A percentile compares a stretch with the other conserved stretches of the same genome.
Evolutionary conservation across 2,329 filamentous ascomycete species (phyloP).

Genomic region (Diaporthe humulicola): DNA sequence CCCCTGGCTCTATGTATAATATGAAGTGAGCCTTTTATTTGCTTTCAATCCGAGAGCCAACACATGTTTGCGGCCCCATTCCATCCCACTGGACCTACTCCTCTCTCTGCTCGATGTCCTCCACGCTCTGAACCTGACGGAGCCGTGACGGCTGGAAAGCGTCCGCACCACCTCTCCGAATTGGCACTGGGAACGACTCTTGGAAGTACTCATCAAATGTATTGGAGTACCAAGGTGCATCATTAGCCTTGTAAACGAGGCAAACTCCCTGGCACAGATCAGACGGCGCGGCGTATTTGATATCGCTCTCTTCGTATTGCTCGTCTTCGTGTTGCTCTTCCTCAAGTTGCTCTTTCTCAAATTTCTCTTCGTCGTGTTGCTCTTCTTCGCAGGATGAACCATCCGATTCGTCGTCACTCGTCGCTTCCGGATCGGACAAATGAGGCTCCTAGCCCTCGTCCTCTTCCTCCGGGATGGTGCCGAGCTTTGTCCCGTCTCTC

Average conservation of each 20-base stretch:
- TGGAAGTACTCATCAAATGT: background rate
- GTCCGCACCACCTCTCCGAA: background rate
- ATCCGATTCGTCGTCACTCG: no score
- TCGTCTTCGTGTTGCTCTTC: background rate
- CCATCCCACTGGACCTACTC: background rate
- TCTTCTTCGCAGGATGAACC: background rate
- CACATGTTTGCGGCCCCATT: background rate
- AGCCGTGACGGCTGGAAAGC: background rate
- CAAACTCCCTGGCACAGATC: background rate
- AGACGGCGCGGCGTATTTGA: background rate
- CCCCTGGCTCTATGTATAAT: background rate
- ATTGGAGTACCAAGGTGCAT: background rate
- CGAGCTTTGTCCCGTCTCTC: background rate
- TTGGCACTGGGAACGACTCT: background rate
- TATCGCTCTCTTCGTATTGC: background rate
- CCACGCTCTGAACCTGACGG: background rate
- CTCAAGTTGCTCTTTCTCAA: no score
- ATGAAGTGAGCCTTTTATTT: background rate
- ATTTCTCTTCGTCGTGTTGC: no score
- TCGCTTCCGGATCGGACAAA: background rate
- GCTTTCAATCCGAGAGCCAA: background rate
- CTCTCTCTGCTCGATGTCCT: background rate
- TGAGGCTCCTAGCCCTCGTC: slow-evolving; percentile 4
- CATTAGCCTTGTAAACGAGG: background rate
- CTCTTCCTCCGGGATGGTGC: slow-evolving; percentile 5